These are phyloP conservation scores for Lunularia cruciata DNA, from an alignment of 225 moss, liverwort and hornwort species.

Conservation along the genomic window DNA sequence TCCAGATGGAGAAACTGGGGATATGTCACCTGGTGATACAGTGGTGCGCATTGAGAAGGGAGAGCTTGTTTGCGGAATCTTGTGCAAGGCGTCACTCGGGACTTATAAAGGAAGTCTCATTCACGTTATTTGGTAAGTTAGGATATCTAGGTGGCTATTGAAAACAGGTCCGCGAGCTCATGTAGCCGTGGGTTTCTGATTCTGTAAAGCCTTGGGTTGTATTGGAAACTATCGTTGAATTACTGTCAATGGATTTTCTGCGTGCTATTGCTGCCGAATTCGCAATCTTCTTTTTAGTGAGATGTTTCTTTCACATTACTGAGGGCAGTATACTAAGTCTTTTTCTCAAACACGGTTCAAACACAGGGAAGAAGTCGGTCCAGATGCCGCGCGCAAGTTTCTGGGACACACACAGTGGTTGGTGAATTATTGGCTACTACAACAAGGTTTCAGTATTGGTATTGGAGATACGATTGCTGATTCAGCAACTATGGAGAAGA, in stretches of 20 bases:
- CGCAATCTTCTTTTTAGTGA: too few species aligned
- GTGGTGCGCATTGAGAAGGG: constrained; percentile 95
- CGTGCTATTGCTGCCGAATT: too few species aligned
- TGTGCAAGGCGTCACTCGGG: constrained; percentile 94
- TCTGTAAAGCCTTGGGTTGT: too few species aligned
- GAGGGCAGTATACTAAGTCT: too few species aligned
- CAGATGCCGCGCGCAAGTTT: constrained; percentile 97
- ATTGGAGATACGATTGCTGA: constrained; percentile 99
- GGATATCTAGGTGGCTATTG: too few species aligned
- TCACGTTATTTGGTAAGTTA: constrained; percentile 88
- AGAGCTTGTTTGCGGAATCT: constrained; percentile 86
- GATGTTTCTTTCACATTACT: too few species aligned
- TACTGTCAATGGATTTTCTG: too few species aligned
- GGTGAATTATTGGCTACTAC: constrained; percentile 96
- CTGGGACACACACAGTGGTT: constrained; percentile 97
- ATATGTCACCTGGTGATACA: constrained; percentile 90
- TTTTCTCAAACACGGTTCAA: too few species aligned
- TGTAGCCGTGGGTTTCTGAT: too few species aligned
- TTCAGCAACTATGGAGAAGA: constrained; percentile 98
- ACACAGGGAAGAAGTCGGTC: constrained; percentile 99
- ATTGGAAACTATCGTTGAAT: too few species aligned
- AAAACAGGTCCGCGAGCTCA: too few species aligned
- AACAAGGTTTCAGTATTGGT: constrained; percentile 98
- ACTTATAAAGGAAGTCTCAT: constrained; percentile 95
- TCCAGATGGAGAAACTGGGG: constrained; percentile 82